A percentile compares a stretch with the other conserved stretches of the same genome.
phyloP scores from a whole-genome alignment of 106 monocot genomes.

The Phalaenopsis aphrodite region DNA sequence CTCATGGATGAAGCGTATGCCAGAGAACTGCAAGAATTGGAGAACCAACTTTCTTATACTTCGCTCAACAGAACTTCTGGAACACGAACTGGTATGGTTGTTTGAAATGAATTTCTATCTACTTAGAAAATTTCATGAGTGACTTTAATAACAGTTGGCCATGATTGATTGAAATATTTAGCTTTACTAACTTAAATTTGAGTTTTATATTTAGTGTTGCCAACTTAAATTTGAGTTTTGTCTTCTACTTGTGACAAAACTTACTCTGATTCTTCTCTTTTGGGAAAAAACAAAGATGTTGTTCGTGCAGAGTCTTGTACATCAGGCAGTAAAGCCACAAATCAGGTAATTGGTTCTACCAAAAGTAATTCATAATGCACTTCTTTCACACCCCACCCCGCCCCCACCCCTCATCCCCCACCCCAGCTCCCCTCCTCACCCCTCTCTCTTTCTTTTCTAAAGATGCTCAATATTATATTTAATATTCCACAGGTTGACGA shows the following conservation, averaged over 20 bases:
- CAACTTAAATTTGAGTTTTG: not conserved
- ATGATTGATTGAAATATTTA: not conserved
- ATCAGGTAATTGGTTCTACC: conserved; percentile 25
- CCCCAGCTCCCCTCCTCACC: too few relatives aligned
- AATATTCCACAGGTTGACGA: conserved; percentile 26
- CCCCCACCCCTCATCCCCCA: too few relatives aligned
- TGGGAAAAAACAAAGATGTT: conserved; percentile 13
- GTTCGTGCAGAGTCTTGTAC: conserved; percentile 12
- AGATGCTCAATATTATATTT: not conserved
- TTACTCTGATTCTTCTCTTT: not conserved
- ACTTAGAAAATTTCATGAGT: not conserved
- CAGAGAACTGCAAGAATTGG: conserved; percentile 45
- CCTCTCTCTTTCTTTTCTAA: not conserved
- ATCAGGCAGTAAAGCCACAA: conserved; percentile 15
- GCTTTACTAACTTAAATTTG: not conserved
- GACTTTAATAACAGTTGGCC: not conserved
- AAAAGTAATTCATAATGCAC: not conserved
- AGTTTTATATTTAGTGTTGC: not conserved
- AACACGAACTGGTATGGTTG: conserved; percentile 11
- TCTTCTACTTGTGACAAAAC: not conserved
- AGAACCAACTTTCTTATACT: conserved; percentile 34
- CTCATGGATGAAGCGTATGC: conserved; percentile 54
- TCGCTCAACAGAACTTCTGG: conserved; percentile 24
- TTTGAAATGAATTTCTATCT: not conserved
- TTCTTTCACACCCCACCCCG: too few relatives aligned